These are phyloP conservation scores for Nectriaceae sp. DNA, from an alignment of 2,329 filamentous ascomycete species.

Conservation along the genomic window DNA sequence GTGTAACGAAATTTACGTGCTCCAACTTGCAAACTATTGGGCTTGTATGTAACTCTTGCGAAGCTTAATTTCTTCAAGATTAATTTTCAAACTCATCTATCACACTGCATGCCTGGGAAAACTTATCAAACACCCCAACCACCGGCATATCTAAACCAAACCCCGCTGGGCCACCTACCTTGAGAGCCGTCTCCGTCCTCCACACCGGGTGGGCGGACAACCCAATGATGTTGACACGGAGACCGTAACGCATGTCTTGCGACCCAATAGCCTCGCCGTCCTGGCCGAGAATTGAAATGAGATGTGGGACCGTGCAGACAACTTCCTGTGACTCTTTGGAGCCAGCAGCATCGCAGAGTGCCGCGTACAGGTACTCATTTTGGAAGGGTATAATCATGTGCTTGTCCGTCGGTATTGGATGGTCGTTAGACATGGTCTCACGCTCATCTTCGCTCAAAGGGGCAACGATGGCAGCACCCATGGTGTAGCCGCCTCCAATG, in stretches of 20 bases:
- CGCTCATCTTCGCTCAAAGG: constrained; percentile 34
- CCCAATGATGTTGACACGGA: neutral
- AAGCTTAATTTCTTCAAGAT: too few relatives aligned
- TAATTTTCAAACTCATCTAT: neutral
- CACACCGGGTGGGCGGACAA: neutral
- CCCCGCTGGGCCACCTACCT: neutral
- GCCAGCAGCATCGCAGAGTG: constrained; percentile 32
- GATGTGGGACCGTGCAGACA: constrained; percentile 38
- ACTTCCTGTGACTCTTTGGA: constrained; percentile 32
- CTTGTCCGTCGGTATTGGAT: constrained; percentile 18
- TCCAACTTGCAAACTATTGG: too few relatives aligned
- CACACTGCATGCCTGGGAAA: neutral
- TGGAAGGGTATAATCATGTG: constrained; percentile 44
- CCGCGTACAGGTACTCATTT: constrained; percentile 44
- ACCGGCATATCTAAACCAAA: neutral
- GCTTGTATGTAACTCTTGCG: too few relatives aligned
- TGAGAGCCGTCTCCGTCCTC: neutral
- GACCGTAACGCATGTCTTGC: neutral
- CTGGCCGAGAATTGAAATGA: constrained; percentile 36
- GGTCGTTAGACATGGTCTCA: constrained; percentile 18
- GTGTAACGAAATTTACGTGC: too few relatives aligned
- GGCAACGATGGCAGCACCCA: constrained; percentile 39
- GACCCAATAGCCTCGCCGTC: neutral
- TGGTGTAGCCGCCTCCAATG: constrained; percentile 42
- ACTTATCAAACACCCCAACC: neutral